Conservation (phyloP, 352 stramenopile genomes). For the Phytophthora foliorum region DNA sequence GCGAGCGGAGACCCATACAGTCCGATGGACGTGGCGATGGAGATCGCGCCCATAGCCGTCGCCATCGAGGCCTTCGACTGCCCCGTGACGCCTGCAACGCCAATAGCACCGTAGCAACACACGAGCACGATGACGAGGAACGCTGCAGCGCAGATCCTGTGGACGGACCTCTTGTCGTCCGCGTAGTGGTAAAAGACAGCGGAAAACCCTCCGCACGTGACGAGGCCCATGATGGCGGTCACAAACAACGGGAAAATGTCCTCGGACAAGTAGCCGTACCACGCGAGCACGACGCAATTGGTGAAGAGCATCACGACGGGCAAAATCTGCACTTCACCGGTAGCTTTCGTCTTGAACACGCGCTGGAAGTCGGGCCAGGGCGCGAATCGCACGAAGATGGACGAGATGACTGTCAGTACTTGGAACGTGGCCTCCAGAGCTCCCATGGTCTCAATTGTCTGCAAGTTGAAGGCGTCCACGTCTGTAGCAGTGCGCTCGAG, state of each 20-base stretch:
- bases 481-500: neutral
- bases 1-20: slow-evolving; percentile 68
- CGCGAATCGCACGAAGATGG: slow-evolving; percentile 73
- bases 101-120: slow-evolving; percentile 47
- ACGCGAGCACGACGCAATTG: slow-evolving; percentile 70
- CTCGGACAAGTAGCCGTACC: slow-evolving; percentile 55
- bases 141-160: slow-evolving; percentile 26
- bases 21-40: slow-evolving; percentile 59
- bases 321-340: slow-evolving; percentile 58
- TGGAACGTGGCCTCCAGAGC: slow-evolving; percentile 44
- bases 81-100: slow-evolving; percentile 33
- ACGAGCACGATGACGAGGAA: slow-evolving; percentile 33
- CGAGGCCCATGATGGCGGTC: slow-evolving; percentile 56
- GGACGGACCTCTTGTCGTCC: slow-evolving; percentile 30
- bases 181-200: slow-evolving; percentile 56
- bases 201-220: slow-evolving; percentile 56
- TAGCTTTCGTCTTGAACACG: slow-evolving; percentile 61
- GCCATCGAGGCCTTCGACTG: slow-evolving; percentile 43
- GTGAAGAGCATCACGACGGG: slow-evolving; percentile 74
- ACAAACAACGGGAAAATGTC: slow-evolving; percentile 67
- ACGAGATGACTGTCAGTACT: slow-evolving; percentile 71
- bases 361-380: slow-evolving; percentile 62
- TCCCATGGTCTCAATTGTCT: slow-evolving; percentile 20
- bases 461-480: neutral
- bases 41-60: slow-evolving; percentile 54